Evolutionary conservation across 768 basidiomycete species (phyloP), one percentile per base, ranked within the genome.

Genomic region (Rhodotorula babjevae): DNA sequence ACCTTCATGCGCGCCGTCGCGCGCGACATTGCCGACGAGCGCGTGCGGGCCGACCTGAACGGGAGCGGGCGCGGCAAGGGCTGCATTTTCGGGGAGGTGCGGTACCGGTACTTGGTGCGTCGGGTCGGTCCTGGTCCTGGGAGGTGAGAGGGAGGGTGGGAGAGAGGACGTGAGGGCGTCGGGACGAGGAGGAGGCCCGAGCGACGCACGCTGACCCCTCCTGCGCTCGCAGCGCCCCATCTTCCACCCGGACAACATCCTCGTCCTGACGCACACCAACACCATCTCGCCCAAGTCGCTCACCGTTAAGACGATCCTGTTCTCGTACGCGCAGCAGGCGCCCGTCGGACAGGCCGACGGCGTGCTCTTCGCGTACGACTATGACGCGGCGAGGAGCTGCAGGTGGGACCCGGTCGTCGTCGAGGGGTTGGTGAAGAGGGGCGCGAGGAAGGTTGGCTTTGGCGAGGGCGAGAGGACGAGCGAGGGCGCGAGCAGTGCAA

Each of bases 331-430:
- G n/a, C 65, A 72, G 16, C 62, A 65, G 50, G 33, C 62, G 6
- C 31, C 60, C 11, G 66, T 68, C 12, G 71, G 66, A 8, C 40
- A 29, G 11, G 52, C 66, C 14, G 53, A 64, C 52, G 61, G 56
- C 2, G 46, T 65, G 12, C 46, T 72, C 27, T 63, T 68, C 40
- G 44, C 52, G 19, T 72, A 49, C 53, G 66, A 72, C 47, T 68
- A 72, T 44, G 67, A 68, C n/a, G 33, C 9, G 31, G 27, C 25
- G 2, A 56, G 33, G 58, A 72, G 66, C 47, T 31, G 58, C 3
- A 33, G 47, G 21, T 65, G 47, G 47, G 63, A 62, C 12, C 21
- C 14, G 15, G 42, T 47, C 31, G 50, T 67, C 23, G 56, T 55
- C 33, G 27, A 67, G 31, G 40, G 42, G 36, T 36, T 71, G 40